A percentile compares a stretch with the other conserved stretches of the same genome.
Evolutionary conservation across 495 filamentous ascomycete species (phyloP).

Genomic region (Xylaria sp.): DNA sequence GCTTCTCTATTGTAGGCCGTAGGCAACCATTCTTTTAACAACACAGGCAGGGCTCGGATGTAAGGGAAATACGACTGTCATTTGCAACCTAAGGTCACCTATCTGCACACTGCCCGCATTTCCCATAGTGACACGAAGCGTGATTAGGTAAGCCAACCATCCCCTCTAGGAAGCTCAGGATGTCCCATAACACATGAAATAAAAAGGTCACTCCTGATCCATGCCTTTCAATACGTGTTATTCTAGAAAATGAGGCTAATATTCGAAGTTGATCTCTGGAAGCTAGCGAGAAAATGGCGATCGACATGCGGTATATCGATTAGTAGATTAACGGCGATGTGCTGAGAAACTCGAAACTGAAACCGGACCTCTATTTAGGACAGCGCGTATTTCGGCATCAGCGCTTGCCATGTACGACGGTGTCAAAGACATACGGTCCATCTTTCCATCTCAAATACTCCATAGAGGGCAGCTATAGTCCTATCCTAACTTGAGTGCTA

Average conservation of each 20-base stretch:
- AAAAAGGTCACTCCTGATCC: neutral
- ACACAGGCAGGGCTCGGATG: neutral
- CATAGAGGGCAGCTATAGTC: no score
- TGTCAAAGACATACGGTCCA: no score
- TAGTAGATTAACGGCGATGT: no score
- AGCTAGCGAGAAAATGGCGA: no score
- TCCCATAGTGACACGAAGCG: neutral
- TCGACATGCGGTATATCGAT: no score
- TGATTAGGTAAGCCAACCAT: neutral
- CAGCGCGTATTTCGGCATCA: no score
- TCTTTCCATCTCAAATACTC: no score
- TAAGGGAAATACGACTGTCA: neutral
- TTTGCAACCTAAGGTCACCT: neutral
- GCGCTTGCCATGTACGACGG: no score
- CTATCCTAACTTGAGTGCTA: no score
- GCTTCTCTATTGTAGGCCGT: neutral
- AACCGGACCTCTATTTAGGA: no score
- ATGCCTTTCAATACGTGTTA: neutral
- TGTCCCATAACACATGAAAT: neutral
- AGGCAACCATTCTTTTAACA: neutral
- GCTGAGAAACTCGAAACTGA: no score
- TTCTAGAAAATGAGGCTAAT: neutral
- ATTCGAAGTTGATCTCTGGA: neutral
- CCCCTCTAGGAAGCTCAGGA: neutral
- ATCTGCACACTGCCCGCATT: neutral